phyloP scores from a whole-genome alignment of 192 early-diverging fungal genomes.

The Coemansia asiatica region DNA sequence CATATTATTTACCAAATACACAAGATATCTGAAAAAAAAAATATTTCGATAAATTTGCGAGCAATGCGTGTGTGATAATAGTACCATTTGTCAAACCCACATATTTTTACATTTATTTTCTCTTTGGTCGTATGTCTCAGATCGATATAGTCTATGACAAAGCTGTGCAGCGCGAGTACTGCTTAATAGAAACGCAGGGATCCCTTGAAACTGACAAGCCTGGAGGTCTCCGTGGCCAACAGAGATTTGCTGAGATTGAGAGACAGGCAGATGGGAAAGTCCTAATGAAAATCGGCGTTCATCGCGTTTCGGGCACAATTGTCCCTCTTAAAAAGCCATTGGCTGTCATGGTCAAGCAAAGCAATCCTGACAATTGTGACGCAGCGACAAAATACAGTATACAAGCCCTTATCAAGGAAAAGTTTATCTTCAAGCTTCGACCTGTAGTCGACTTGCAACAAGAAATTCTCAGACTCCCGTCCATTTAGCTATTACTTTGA shows the following conservation, averaged over 20 bases:
- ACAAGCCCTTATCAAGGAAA: slow-evolving; percentile 44
- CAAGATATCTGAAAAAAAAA: no score
- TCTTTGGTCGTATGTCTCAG: slow-evolving; percentile 32
- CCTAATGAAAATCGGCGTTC: slow-evolving; percentile 42
- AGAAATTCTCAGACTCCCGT: slow-evolving; percentile 11
- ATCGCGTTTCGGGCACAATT: slow-evolving; percentile 33
- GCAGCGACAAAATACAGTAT: slow-evolving; percentile 17
- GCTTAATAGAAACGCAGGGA: slow-evolving; percentile 47
- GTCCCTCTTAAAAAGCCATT: slow-evolving; percentile 40
- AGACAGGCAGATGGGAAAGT: slow-evolving; percentile 27
- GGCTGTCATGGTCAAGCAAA: slow-evolving; percentile 33
- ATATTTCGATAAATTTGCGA: no score
- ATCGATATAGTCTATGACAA: slow-evolving; percentile 36
- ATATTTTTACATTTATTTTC: neutral
- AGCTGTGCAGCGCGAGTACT: slow-evolving; percentile 33
- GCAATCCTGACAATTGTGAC: neutral
- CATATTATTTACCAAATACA: no score
- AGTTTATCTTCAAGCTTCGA: slow-evolving; percentile 48
- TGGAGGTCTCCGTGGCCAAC: slow-evolving; percentile 41
- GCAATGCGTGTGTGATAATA: no score
- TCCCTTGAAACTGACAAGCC: slow-evolving; percentile 43
- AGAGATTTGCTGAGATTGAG: slow-evolving; percentile 40
- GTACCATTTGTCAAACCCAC: no score
- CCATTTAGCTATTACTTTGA: neutral
- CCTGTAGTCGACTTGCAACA: slow-evolving; percentile 41